These are phyloP conservation scores for Fraxinus angustifolia DNA, from an alignment of 305 asterid genomes.

Conservation along the genomic window DNA sequence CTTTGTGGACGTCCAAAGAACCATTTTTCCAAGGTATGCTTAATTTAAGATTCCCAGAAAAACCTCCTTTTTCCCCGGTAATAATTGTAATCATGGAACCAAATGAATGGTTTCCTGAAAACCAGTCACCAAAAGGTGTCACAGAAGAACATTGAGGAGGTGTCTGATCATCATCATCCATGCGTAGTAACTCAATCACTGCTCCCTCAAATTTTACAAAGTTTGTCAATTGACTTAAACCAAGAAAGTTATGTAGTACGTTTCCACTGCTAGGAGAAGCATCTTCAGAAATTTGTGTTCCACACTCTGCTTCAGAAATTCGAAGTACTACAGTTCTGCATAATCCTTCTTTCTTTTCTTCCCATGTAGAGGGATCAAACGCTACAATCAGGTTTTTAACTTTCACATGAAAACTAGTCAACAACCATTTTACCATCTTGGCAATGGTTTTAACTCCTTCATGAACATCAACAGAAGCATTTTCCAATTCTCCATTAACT, in stretches of 20 bases:
- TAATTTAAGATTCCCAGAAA: conserved; percentile 79
- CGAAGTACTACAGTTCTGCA: conserved; percentile 82
- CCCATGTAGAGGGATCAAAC: conserved; percentile 68
- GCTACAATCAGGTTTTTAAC: conserved; percentile 75
- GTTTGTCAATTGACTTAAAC: conserved; percentile 69
- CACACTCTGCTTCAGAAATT: conserved; percentile 78
- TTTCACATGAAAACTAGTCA: conserved; percentile 80
- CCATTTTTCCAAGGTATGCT: conserved; percentile 97
- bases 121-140: conserved; percentile 41
- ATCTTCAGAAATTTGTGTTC: conserved; percentile 78
- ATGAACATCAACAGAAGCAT: conserved; percentile 71
- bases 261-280: conserved; percentile 38
- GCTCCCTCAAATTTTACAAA: conserved; percentile 81
- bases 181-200: conserved; percentile 64
- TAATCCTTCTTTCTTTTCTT: conserved; percentile 38
- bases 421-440: conserved; percentile 91
- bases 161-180: conserved; percentile 46
- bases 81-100: conserved; percentile 51
- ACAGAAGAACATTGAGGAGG: conserved; percentile 39
- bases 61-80: conserved; percentile 73
- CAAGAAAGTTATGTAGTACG: conserved; percentile 55
- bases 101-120: conserved; percentile 42
- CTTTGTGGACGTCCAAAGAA: conserved; percentile 70
- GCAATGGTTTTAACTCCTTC: conserved; percentile 99
- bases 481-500: conserved; percentile 28